Conservation (phyloP, 2,329 filamentous ascomycete genomes). For the Paecilomyces niveus region DNA sequence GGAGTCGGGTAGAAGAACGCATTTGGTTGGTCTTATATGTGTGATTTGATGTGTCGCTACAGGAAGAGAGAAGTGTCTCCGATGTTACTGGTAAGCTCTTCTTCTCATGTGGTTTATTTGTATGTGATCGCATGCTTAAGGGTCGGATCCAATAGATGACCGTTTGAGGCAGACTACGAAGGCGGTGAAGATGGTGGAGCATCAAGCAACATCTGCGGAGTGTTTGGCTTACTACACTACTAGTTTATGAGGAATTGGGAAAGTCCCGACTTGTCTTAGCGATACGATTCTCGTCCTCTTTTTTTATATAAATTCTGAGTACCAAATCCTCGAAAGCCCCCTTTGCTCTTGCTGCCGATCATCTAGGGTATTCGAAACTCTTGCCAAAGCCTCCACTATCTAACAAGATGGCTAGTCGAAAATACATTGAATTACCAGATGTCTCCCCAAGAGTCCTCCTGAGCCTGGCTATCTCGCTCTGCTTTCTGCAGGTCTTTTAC, state of each 20-base stretch:
- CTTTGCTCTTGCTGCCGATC: too few species aligned
- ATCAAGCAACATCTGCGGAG: neutral
- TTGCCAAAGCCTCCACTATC: too few species aligned
- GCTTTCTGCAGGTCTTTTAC: neutral
- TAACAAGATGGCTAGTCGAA: too few species aligned
- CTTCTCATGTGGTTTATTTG: neutral
- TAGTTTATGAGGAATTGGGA: too few species aligned
- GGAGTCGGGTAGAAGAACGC: constrained; percentile 19
- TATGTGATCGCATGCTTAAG: neutral
- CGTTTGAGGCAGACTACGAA: neutral
- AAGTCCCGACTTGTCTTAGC: too few species aligned
- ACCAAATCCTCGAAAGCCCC: too few species aligned
- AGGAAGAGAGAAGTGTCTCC: neutral
- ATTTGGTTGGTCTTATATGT: constrained; percentile 11
- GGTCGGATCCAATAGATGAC: neutral
- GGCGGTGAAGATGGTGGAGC: neutral
- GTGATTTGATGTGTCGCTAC: neutral
- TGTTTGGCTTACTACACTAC: neutral
- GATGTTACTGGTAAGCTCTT: neutral
- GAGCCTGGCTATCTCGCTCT: too few species aligned
- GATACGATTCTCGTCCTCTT: too few species aligned
- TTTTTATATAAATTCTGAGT: too few species aligned
- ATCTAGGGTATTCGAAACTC: too few species aligned
- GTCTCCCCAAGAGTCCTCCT: too few species aligned
- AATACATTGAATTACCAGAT: too few species aligned